Evolutionary conservation across 257 asterid species (phyloP), one percentile per base, ranked within the genome.

Genomic region (Ballota nigra): DNA sequence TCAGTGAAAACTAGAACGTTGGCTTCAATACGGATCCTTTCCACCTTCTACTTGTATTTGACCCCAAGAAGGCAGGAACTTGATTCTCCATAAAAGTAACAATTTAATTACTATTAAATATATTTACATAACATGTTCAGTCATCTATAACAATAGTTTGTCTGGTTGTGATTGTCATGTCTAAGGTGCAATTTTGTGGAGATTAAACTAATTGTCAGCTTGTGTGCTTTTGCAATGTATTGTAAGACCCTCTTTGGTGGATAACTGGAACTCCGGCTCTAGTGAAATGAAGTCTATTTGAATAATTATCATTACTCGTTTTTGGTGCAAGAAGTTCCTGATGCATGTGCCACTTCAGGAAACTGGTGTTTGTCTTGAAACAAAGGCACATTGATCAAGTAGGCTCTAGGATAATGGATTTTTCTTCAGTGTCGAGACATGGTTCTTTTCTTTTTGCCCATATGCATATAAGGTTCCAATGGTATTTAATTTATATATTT

Each of bases 181-280:
- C 71, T 6, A 40, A 47, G 41, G 31, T 70, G 34, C 18, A 16
- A 22, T 63, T 26, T 10, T 43, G 20, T 18, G 47, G 53, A 63
- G 43, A 38, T 57, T 60, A 31, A 13, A 31, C 18, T 24, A 12
- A 28, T 69, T 64, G 26, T 29, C 59, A 36, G 70, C 65, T 36
- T 55, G 43, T 47, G 33, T 65, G 55, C 29, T 20, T 49, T 49
- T 29, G 38, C 63, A 71, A 15, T 16, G 4, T 53, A 51, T 41
- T 13, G 11, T 52, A 52, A 18, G 65, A 12, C 56, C 36, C 69
- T 18, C 62, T 63, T 68, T 31, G 47, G 26, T 7, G 26, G 55
- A 34, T 59, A 73, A 66, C 13, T 66, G 26, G 51, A 22, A 77
- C 62, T 70, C 13, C 16, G 70, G 4, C 19, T 31, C 76, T 38